Base-by-base conservation (phyloP, 169 alveolate genomes). In the Plasmodium knowlesi region DNA sequence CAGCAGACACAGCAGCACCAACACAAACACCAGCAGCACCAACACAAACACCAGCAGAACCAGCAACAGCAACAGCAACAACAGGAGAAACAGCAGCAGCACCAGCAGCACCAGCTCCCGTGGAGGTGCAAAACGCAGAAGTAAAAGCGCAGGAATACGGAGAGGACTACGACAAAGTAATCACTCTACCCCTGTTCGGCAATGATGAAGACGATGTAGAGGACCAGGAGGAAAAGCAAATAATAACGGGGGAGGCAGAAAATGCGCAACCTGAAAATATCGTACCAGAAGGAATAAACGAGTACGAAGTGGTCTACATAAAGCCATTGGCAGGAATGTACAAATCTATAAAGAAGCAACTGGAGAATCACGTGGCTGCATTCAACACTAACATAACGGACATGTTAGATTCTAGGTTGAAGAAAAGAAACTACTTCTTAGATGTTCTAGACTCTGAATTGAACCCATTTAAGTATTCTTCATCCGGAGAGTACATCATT, bases 331-430 rank as follows among this genome's bases (percentile, higher is more conserved):
- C 86, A 22, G 80, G n/a, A 10, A 53, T 54, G 25, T 86, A 76
- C 43, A 86, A 34, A 74, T 32, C 72, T 8, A 74, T 86, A n/a
- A 86, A 30, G 41, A 86, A 86, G 43, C 86, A 86, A 74, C n/a
- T 74, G 32, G 67, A 2, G 41, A 54, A 25, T 34, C 61, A 74
- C 25, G 12, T 86, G 39, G 3, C 9, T 10, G 30, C 81, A 53
- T 28, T 86, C 16, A 73, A 50, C 50, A 39, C 19, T 50, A 78
- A 86, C 70, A 37, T 70, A 22, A 86, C 9, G 5, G 71, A 46
- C 43, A 54, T 50, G 32, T 32, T 86, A 37, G 70, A 86, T 4
- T 46, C 84, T 41, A 37, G 78, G n/a, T 61, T 14, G n/a, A 39
- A 79, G 37, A 89, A 89, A 73, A 79, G 94, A 79, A 30, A 34